Evolutionary conservation across 305 asterid species (phyloP), one percentile per base, ranked within the genome.

Genomic region (Solanum hybrid): DNA sequence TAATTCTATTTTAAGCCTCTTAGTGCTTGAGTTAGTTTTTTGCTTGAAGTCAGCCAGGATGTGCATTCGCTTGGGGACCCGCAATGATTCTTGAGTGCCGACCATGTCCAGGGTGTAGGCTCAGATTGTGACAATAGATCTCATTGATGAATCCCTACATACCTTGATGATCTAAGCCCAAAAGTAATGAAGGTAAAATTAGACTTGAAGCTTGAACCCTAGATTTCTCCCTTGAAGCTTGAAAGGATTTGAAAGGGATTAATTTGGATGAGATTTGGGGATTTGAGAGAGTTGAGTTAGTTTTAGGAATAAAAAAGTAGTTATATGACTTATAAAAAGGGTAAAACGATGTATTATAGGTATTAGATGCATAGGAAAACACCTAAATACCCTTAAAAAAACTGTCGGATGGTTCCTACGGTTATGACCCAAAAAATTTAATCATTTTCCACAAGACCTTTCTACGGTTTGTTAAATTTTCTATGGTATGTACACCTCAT

Each of bases 61-160:
- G 24, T 0, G 70, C 24, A 0, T 57, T 57, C 10, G 2, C 10
- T 57, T 57, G 1, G 24, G 24, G 24, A 57, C 24, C 70, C 4
- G 10, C 10, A 57, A 57, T 57, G 24, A 57, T 57, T 57, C 24
- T 57, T 0, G 4, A 57, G 24, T 57, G 9, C 0, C 10, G 10
- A 6, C 7, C 20, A 1, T 57, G 2, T 17, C 34, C 4, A 57
- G 10, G 10, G n/a, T 57, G 70, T 57, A 57, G 70, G 70, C 10
- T 57, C 68, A 0, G 68, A 5, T 51, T 0, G 9, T 57, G 70
- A 57, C 24, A 20, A 57, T 57, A 0, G 0, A 17, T 0, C 70
- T 57, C 70, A 3, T 57, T 57, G 24, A 57, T 57, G 24, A 57
- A 57, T 20, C 70, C 70, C 1, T 57, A 57, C 10, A 57, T 57